phyloP scores from a whole-genome alignment of 2,329 filamentous ascomycete species.

The Teratosphaeria destructans region DNA sequence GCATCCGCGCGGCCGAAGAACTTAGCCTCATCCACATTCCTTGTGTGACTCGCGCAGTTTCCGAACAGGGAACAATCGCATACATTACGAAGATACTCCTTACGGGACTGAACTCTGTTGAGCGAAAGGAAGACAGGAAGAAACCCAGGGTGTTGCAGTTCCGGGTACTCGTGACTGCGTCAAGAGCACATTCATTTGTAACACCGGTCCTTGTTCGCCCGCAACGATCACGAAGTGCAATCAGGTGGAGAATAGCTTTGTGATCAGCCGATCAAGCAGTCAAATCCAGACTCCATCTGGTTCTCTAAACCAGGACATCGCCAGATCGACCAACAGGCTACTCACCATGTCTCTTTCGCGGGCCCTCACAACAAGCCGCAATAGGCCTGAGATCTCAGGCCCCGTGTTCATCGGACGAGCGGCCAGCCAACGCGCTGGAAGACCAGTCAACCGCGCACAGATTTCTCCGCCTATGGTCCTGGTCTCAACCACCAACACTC shows the following conservation, averaged over 20 bases:
- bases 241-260: not conserved
- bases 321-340: not conserved
- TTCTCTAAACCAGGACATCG: not conserved
- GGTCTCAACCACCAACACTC: slow-evolving; percentile 89
- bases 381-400: slow-evolving; percentile 38
- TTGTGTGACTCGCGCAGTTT: not conserved
- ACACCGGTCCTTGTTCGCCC: not conserved
- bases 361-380: slow-evolving; percentile 64
- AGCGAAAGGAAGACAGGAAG: not conserved
- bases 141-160: not conserved
- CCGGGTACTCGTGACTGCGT: not conserved
- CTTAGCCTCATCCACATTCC: not conserved
- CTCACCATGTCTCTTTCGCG: slow-evolving; percentile 50
- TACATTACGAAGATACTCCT: not conserved
- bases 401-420: slow-evolving; percentile 27
- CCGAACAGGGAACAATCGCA: not conserved
- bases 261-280: not conserved
- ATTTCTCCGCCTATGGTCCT: slow-evolving; percentile 84
- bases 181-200: not conserved
- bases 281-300: not conserved
- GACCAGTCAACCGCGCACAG: slow-evolving; percentile 51
- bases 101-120: not conserved
- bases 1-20: not conserved
- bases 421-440: slow-evolving; percentile 36
- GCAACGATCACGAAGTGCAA: not conserved